These are phyloP conservation scores for Echinosophora koreensis DNA, from an alignment of 306 rosid genomes.

Conservation along the genomic window DNA sequence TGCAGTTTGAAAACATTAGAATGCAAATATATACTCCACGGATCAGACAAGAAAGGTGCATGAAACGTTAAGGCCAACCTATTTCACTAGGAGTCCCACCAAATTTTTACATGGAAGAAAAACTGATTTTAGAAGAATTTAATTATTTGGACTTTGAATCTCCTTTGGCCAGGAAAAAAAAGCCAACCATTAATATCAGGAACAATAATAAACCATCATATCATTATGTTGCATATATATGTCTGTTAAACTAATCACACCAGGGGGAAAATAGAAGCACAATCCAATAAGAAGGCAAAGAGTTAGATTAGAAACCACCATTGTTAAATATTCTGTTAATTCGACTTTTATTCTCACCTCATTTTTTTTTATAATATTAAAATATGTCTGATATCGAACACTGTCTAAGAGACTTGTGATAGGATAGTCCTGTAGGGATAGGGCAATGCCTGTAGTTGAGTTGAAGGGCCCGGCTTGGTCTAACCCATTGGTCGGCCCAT, in stretches of 20 bases:
- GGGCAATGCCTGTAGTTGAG: too few species aligned
- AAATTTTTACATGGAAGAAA: background rate
- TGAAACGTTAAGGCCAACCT: background rate
- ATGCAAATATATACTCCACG: background rate
- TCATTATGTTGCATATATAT: background rate
- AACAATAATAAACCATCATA: background rate
- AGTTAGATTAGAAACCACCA: background rate
- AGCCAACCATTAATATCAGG: background rate
- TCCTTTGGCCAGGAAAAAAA: slow-evolving; percentile 11
- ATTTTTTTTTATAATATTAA: too few species aligned
- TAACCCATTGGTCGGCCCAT: too few species aligned
- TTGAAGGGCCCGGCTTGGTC: too few species aligned
- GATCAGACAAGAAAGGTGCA: background rate
- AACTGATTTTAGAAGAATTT: background rate
- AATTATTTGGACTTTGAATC: slow-evolving; percentile 21
- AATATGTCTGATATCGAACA: too few species aligned
- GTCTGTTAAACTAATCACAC: background rate
- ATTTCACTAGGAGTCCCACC: background rate
- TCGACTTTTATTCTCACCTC: background rate
- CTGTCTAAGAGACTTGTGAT: too few species aligned
- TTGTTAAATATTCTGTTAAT: background rate
- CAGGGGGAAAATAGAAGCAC: background rate
- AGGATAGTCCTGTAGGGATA: too few species aligned
- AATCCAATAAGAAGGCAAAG: background rate
- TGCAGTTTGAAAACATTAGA: slow-evolving; percentile 6